Evolutionary conservation across 108 stramenopile genomes (phyloP), one percentile per base, ranked within the genome.

Genomic region (Cyclotella cryptica): DNA sequence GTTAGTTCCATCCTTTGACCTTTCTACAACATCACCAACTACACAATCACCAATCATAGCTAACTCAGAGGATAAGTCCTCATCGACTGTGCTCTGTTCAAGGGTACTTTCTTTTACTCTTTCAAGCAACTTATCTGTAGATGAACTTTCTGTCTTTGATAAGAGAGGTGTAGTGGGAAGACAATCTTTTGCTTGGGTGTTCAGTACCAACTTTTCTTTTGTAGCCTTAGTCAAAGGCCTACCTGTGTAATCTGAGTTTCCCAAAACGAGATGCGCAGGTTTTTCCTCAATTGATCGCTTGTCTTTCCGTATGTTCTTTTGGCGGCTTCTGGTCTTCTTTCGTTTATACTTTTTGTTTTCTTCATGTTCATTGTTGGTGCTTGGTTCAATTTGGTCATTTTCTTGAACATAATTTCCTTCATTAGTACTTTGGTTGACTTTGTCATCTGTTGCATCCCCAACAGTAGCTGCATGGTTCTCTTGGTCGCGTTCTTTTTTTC

Each of bases 271-370:
- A 77, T 92, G 89, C 13, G 79, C 64, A 26, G 93, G 93, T 67
- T 90, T 92, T 27, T 88, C 72, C 18, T 82, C 81, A 10, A 45
- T 67, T 4, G 77, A 15, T 46, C 93, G 89, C 55, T 76, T 84
- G 66, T 94, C 93, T 63, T 94, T 94, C 29, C 81, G 69, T 74
- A 94, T 92, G 59, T 94, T 94, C 88, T 94, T 94, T 83, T 94
- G 93, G 19, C 86, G 84, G 51, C 87, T 88, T 35, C 93, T 87
- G 8, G 89, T 69, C 74, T 94, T 94, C 28, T 49, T 67, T 12
- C 79, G 47, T 64, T 72, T 79, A 17, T 51, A n/a, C 47, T 80
- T 80, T 29, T 61, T 54, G 18, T 39, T 69, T 27, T 47, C 35
- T 9, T 44, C 8, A 52, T 70, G 71, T 42, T 66, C 69, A n/a